Base-by-base conservation (phyloP, 2,329 filamentous ascomycete species). In the Microdochium paspali region DNA sequence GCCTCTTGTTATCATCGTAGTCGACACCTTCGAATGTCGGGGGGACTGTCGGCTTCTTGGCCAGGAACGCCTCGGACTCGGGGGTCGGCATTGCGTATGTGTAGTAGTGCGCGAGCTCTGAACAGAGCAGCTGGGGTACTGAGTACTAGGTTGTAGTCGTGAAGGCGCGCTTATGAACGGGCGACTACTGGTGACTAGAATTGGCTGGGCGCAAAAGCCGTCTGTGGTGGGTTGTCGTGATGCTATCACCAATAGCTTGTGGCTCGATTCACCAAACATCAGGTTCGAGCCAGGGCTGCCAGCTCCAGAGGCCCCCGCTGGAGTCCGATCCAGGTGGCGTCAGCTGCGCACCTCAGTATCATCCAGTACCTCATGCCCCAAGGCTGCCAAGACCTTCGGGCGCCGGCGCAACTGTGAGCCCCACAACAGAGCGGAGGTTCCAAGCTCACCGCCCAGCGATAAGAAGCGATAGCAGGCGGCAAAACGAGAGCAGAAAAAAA, bases 1-100 rank as follows among this genome's bases (percentile, higher is more conserved):
- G 74, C 57, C 81, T 80, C 64, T 80, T 80, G 65, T 83, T 89
- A 71, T 93, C 85, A 56, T 90, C 84, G 72, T 85, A 93, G 72
- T 91, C 84, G 63, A 93, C 87, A 56, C 87, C 87, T 60, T 90
- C 87, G 66, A 93, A 93, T 50, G 85, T 90, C 30, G 87, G 84
- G 53, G 86, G 76, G 49, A 93, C 88, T 53, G 77, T 82, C 51
- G 88, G 87, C 76, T 93, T 93, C 71, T 86, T 85, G 57, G 84
- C 85, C 69, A 89, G 80, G 74, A 91, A 93, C 62, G 80, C 76
- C 59, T 77, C 82, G 61, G 87, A 91, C 68, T 93, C 87, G 66
- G 87, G 85, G 23, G 85, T 91, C 58, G 87, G 87, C 84, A 91
- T 91, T 40, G 35, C n/a, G n/a, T n/a, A n/a, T 40, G 35, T 12